A percentile compares a stretch with the other conserved stretches of the same genome.
phyloP scores from a whole-genome alignment of 2,329 filamentous ascomycete species.

The Alternaria panax region DNA sequence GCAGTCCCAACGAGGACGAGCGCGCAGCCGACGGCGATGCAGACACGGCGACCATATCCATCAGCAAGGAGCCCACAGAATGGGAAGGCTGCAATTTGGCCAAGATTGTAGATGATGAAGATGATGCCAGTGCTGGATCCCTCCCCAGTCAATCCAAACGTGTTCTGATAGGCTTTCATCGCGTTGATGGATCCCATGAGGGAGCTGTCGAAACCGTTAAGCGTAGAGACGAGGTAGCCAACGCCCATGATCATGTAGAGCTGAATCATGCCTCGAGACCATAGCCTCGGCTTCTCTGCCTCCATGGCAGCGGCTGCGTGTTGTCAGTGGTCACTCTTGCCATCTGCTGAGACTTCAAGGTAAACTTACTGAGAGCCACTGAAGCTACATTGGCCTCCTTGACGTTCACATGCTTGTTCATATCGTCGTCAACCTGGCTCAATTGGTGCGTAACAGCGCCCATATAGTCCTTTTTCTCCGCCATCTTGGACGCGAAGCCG shows the following conservation, averaged over 20 bases:
- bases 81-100: conserved; percentile 60
- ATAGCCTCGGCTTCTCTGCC: conserved; percentile 42
- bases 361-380: conserved; percentile 37
- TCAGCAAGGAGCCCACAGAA: conserved; percentile 52
- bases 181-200: conserved; percentile 61
- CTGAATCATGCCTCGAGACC: conserved; percentile 41
- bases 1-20: conserved; percentile 62
- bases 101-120: conserved; percentile 56
- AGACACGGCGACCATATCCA: conserved; percentile 59
- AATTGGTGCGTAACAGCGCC: conserved; percentile 34
- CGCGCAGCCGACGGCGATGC: conserved; percentile 64
- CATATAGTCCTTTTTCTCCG: conserved; percentile 30
- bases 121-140: conserved; percentile 61
- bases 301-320: conserved; percentile 40
- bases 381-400: conserved; percentile 42
- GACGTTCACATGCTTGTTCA: conserved; percentile 29
- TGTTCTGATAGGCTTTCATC: conserved; percentile 59
- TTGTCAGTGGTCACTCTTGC: conserved; percentile 14
- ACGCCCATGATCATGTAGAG: conserved; percentile 46
- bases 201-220: conserved; percentile 48
- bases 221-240: conserved; percentile 45
- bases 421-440: conserved; percentile 32
- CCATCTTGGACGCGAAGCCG: conserved; percentile 17
- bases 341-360: neutral
- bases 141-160: conserved; percentile 57